Conservation (phyloP, 352 stramenopile species). For the Phytophthora crassamura region DNA sequence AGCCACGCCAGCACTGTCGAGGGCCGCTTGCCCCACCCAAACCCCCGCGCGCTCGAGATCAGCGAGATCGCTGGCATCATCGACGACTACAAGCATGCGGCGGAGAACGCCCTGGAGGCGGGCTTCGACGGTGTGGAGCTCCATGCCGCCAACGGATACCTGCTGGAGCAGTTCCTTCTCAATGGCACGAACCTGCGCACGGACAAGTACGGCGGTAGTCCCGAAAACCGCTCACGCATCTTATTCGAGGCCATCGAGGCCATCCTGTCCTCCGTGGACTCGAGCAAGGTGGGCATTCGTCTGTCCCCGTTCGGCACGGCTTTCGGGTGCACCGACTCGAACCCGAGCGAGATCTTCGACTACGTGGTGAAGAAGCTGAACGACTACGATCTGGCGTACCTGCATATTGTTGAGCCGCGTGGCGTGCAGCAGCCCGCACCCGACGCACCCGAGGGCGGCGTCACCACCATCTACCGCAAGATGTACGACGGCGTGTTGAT, state of each 20-base stretch:
- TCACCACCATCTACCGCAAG: conserved; percentile 53
- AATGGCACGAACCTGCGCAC: conserved; percentile 72
- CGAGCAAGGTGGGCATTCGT: conserved; percentile 44
- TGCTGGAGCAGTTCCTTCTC: conserved; percentile 91
- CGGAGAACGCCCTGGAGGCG: conserved; percentile 62
- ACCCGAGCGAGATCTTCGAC: conserved; percentile 46
- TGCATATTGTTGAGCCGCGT: conserved; percentile 61
- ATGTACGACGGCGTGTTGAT: conserved; percentile 63
- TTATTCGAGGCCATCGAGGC: conserved; percentile 72
- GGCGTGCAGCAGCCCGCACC: conserved; percentile 34
- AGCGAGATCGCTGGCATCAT: conserved; percentile 68
- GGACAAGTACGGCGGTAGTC: conserved; percentile 58
- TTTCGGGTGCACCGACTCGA: conserved; percentile 51
- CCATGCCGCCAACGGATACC: conserved; percentile 91
- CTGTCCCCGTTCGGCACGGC: conserved; percentile 42
- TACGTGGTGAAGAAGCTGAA: conserved; percentile 50
- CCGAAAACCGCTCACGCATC: conserved; percentile 81
- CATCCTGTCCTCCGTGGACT: conserved; percentile 39
- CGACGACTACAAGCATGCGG: conserved; percentile 37
- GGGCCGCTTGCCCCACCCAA: conserved; percentile 45
- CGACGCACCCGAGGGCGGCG: conserved; percentile 43
- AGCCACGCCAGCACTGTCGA: conserved; percentile 39
- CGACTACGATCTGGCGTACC: conserved; percentile 51
- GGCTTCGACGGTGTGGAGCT: conserved; percentile 93
- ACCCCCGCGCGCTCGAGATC: conserved; percentile 65